Evolutionary conservation across 257 asterid genomes (phyloP), one percentile per base, ranked within the genome.

Genomic region (Solanum appendiculatum): DNA sequence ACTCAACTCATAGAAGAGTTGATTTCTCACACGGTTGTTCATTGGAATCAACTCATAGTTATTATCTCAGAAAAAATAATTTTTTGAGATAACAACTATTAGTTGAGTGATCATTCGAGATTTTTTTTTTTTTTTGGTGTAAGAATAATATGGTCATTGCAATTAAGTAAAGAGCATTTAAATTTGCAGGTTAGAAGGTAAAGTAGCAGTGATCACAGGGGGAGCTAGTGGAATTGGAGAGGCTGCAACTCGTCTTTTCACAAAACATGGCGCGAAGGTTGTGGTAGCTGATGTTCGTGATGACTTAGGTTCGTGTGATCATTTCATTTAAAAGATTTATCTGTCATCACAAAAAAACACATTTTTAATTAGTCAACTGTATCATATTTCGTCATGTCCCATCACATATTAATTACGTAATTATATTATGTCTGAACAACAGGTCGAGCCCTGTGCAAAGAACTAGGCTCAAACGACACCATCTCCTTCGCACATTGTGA

Each of bases 141-240:
- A 34, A 33, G 14, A 68, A 7, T 69, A 33, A 5, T 36, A 34
- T 21, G 15, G 51, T 5, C 2, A 74, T 37, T 0, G 29, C 34
- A 74, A 39, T 37, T 39, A 21, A 23, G 33, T 11, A 37, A 72
- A 21, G 3, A 37, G 11, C 1, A 31, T 44, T 4, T 64, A 6
- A 6, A 20, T 42, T 33, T 64, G 48, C 84, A 89, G 91, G 84
- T 88, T 91, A 70, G 91, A 88, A 82, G 93, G 93, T 27, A 91
- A 88, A 75, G 93, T 89, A 15, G 93, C 92, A 15, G 42, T 91
- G 54, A 88, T 91, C 31, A 89, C 93, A 9, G 91, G 93, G 2
- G 93, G 91, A 29, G 90, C 89, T 2, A 85, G 90, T 54, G 91
- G 90, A 6, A 86, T 91, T 5, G 93, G 92, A 84, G 87, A 80